A percentile compares a stretch with the other conserved stretches of the same genome.
Evolutionary conservation across 495 filamentous ascomycete species (phyloP).

Genomic region (Beverwykella pulmonaria): DNA sequence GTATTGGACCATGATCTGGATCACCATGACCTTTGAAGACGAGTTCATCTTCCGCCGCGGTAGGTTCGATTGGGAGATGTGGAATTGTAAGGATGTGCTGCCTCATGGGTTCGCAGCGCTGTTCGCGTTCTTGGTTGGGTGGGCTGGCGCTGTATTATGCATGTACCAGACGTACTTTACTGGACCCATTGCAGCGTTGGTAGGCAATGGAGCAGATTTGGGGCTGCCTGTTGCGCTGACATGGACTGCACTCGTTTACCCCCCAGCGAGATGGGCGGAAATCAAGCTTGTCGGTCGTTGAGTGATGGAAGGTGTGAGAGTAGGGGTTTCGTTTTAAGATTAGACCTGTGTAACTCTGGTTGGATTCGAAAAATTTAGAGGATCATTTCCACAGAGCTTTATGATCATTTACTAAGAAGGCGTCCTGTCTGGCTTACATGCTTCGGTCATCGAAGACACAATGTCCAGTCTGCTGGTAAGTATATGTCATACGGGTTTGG

Average conservation of each 20-base stretch:
- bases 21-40: constrained; percentile 61
- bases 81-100: constrained; percentile 61
- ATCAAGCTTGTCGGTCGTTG: constrained; percentile 22
- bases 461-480: too few species aligned
- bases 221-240: constrained; percentile 16
- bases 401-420: too few species aligned
- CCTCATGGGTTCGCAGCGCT: constrained; percentile 66
- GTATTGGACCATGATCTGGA: constrained; percentile 65
- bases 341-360: too few species aligned
- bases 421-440: too few species aligned
- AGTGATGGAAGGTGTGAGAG: neutral
- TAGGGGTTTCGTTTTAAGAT: too few species aligned
- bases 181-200: constrained; percentile 60
- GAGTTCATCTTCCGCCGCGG: constrained; percentile 62
- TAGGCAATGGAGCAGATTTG: constrained; percentile 41
- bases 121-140: constrained; percentile 66
- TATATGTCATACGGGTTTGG: too few species aligned
- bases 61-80: constrained; percentile 62
- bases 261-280: constrained; percentile 15
- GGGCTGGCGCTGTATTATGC: constrained; percentile 68
- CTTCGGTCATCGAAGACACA: too few species aligned
- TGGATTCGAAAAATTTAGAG: too few species aligned
- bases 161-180: constrained; percentile 72
- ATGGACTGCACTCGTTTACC: constrained; percentile 28
- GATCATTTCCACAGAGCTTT: too few species aligned